Percentiles rank a stretch among this genome's conserved stretches.
These are phyloP conservation scores for Emericellopsis terricola DNA, from an alignment of 495 filamentous ascomycete genomes.

Conservation along the genomic window DNA sequence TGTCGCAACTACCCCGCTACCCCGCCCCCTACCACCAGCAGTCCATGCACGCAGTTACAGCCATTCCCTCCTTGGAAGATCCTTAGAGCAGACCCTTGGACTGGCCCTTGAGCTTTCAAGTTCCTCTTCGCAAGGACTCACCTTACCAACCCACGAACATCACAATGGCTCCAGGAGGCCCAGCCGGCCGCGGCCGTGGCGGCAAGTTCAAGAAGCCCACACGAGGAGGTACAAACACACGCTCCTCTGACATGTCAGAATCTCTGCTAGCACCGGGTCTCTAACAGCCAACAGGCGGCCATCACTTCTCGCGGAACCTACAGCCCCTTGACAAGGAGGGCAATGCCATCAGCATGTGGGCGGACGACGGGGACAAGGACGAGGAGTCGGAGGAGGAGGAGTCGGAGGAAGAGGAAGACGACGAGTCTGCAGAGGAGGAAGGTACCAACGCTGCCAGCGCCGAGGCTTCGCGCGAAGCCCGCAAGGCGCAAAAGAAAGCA, in stretches of 20 bases:
- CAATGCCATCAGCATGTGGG: slow-evolving; percentile 61
- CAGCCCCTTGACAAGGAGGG: slow-evolving; percentile 74
- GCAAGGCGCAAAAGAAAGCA: slow-evolving; percentile 73
- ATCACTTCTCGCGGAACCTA: slow-evolving; percentile 83
- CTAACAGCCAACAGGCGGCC: slow-evolving; percentile 46
- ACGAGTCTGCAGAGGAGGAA: slow-evolving; percentile 14
- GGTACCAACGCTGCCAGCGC: slow-evolving; percentile 14
- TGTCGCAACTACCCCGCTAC: slow-evolving; percentile 1
- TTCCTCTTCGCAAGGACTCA: background rate
- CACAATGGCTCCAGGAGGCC: slow-evolving; percentile 42
- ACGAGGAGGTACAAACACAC: slow-evolving; percentile 53
- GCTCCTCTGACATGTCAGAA: background rate
- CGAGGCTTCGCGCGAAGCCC: slow-evolving; percentile 54
- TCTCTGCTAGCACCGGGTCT: background rate
- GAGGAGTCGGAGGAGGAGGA: slow-evolving; percentile 33
- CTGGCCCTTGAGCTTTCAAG: background rate
- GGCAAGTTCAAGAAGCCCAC: slow-evolving; percentile 90
- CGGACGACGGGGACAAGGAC: slow-evolving; percentile 20
- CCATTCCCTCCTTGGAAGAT: background rate
- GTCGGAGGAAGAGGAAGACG: slow-evolving; percentile 29
- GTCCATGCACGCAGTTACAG: background rate
- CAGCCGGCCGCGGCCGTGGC: slow-evolving; percentile 58
- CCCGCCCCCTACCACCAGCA: background rate
- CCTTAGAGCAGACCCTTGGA: background rate
- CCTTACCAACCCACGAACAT: background rate